Percentiles rank a stretch among this genome's conserved stretches.
phyloP scores from a whole-genome alignment of 768 basidiomycete genomes.

The Termitomyces heimii region DNA sequence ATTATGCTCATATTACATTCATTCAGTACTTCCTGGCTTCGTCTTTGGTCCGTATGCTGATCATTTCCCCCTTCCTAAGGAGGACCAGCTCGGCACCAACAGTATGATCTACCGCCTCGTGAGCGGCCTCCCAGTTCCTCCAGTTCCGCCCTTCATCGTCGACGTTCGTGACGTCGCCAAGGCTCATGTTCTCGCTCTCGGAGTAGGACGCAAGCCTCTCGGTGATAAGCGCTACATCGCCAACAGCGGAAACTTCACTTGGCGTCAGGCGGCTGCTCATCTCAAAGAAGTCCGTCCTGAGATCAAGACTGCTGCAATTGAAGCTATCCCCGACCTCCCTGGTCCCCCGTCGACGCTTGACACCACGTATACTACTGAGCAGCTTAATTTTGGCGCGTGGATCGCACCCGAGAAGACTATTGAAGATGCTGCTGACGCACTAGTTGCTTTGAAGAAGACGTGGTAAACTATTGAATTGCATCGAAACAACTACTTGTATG shows the following conservation, averaged over 20 bases:
- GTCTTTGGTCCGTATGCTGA: constrained; percentile 31
- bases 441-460: constrained; percentile 18
- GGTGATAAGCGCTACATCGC: constrained; percentile 25
- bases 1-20: neutral
- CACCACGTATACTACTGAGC: constrained; percentile 18
- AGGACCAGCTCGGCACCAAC: constrained; percentile 23
- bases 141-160: constrained; percentile 23
- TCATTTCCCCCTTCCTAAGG: constrained; percentile 22
- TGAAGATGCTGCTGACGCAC: constrained; percentile 20
- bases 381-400: constrained; percentile 20
- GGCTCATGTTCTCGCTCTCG: constrained; percentile 26
- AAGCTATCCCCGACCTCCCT: constrained; percentile 14
- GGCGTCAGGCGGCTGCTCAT: constrained; percentile 23
- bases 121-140: constrained; percentile 16
- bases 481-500: neutral
- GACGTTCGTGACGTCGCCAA: constrained; percentile 32
- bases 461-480: constrained; percentile 11
- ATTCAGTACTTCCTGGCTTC: constrained; percentile 30
- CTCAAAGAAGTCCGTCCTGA: constrained; percentile 19
- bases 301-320: constrained; percentile 10
- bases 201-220: constrained; percentile 16
- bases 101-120: constrained; percentile 21
- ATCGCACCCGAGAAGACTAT: constrained; percentile 20
- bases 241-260: constrained; percentile 21
- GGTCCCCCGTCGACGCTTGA: constrained; percentile 20